A percentile compares a stretch with the other conserved stretches of the same genome.
Evolutionary conservation across 371 early-diverging fungal genomes (phyloP).

Genomic region (Rhizopus sp.): DNA sequence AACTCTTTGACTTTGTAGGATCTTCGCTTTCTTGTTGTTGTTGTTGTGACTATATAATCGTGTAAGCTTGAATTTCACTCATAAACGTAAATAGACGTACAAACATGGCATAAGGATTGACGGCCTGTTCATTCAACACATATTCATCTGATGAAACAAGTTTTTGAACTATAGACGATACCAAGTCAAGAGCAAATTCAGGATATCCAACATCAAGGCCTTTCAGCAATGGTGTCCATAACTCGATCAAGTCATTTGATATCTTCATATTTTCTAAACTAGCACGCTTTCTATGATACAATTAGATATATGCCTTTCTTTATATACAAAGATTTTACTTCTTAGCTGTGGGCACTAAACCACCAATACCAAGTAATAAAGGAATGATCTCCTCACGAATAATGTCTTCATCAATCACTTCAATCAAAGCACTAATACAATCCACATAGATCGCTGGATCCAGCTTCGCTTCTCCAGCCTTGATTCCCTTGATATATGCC

Average conservation of each 20-base stretch:
- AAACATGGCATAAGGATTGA: conserved; percentile 28
- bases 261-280: conserved; percentile 31
- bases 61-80: not conserved
- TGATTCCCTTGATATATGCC: conserved; percentile 28
- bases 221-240: conserved; percentile 48
- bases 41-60: not conserved
- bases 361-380: conserved; percentile 41
- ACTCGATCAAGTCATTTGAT: conserved; percentile 34
- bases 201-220: conserved; percentile 30
- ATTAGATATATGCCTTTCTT: not conserved
- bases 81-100: conserved; percentile 9
- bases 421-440: conserved; percentile 15
- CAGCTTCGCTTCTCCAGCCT: not conserved
- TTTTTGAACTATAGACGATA: conserved; percentile 31
- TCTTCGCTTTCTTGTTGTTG: conserved; percentile 11
- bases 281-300: conserved; percentile 39
- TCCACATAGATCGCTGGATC: conserved; percentile 20
- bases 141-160: conserved; percentile 31
- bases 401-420: conserved; percentile 16
- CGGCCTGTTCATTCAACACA: conserved; percentile 21
- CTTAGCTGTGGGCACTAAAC: conserved; percentile 47
- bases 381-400: conserved; percentile 28
- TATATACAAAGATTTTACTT: conserved; percentile 23
- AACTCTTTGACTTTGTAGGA: conserved; percentile 30
- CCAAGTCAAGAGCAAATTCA: conserved; percentile 32